Evolutionary conservation across 257 asterid species (phyloP).

Genomic region (Penstemon newberryi): DNA sequence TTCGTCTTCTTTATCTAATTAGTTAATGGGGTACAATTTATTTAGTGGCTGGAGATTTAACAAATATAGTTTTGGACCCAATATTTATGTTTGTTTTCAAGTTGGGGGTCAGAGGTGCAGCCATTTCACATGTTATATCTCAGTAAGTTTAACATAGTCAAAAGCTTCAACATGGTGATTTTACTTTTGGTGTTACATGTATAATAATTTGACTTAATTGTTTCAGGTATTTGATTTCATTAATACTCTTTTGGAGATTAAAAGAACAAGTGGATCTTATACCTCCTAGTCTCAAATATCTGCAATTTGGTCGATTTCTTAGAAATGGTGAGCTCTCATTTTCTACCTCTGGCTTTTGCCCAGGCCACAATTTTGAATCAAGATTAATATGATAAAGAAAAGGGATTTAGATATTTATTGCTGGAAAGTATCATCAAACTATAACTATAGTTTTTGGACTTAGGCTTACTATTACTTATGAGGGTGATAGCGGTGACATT

Average conservation of each 20-base stretch:
- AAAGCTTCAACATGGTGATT: not conserved
- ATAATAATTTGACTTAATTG: not conserved
- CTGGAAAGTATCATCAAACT: not conserved
- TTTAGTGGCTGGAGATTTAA: slow-evolving; percentile 62
- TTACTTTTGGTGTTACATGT: not conserved
- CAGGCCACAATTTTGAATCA: no score
- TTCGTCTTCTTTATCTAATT: slow-evolving; percentile 7
- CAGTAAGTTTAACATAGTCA: slow-evolving; percentile 47
- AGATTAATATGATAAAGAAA: no score
- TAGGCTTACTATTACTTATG: slow-evolving; percentile 63
- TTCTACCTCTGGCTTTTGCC: no score
- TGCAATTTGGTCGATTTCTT: slow-evolving; percentile 67
- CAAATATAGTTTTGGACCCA: slow-evolving; percentile 66
- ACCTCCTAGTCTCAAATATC: slow-evolving; percentile 55
- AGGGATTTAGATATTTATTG: not conserved
- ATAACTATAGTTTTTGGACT: not conserved
- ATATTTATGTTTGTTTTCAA: slow-evolving; percentile 55
- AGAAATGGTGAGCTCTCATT: slow-evolving; percentile 50
- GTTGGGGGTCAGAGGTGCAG: slow-evolving; percentile 72
- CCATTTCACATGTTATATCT: slow-evolving; percentile 72
- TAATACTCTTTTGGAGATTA: slow-evolving; percentile 62
- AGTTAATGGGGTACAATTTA: not conserved
- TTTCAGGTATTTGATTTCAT: slow-evolving; percentile 71
- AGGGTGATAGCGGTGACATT: slow-evolving; percentile 86
- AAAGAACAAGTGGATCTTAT: slow-evolving; percentile 52